phyloP scores from a whole-genome alignment of 805 yeast species.

The Priceomyces melissophilus region DNA sequence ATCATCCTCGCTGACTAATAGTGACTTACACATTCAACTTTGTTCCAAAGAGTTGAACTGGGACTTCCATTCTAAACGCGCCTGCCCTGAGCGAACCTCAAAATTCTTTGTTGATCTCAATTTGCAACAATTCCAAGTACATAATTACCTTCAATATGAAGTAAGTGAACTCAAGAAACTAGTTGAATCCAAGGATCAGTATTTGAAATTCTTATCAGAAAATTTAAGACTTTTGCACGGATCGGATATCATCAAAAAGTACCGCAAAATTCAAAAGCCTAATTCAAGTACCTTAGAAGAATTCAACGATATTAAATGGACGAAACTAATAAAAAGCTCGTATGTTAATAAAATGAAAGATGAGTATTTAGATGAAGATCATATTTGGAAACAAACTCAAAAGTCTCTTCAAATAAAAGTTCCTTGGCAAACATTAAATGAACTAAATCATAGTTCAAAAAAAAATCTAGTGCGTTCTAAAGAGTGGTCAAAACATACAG shows the following conservation, averaged over 20 bases:
- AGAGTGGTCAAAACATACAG: not conserved
- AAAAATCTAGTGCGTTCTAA: not conserved
- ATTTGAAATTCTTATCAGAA: conserved; percentile 28
- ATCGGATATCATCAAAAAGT: conserved; percentile 28
- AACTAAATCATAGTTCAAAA: not conserved
- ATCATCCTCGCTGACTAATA: not conserved
- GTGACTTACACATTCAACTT: not conserved
- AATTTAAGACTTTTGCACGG: conserved; percentile 35
- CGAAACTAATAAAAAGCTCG: not conserved
- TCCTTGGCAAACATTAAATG: conserved; percentile 1
- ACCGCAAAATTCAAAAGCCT: conserved; percentile 16
- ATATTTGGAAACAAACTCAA: too few relatives aligned
- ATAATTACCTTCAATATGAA: conserved; percentile 16
- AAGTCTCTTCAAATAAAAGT: not conserved
- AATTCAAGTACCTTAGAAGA: conserved; percentile 7
- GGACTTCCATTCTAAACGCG: conserved; percentile 15
- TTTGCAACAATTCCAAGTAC: conserved; percentile 21
- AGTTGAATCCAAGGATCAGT: conserved; percentile 27
- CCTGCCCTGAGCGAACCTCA: conserved; percentile 4
- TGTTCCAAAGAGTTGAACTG: conserved; percentile 15
- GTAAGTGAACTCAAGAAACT: conserved; percentile 16
- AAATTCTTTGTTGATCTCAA: conserved; percentile 18
- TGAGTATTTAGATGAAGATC: not conserved
- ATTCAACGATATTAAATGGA: conserved; percentile 10
- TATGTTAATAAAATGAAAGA: conserved; percentile 1